phyloP scores from a whole-genome alignment of 78 protist genomes.

The Polysphondylium violaceum region DNA sequence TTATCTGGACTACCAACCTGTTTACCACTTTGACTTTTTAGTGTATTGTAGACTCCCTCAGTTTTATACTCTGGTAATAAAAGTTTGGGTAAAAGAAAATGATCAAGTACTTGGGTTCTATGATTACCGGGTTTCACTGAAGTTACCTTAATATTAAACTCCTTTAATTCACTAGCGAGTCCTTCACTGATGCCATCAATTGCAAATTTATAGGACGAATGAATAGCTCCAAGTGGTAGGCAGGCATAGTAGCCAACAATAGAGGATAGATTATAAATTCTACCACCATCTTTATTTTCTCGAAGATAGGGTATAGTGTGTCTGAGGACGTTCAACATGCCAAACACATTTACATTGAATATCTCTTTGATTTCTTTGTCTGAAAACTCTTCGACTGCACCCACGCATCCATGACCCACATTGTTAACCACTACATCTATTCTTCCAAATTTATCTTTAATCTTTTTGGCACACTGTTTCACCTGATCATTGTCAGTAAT shows the following conservation, averaged over 20 bases:
- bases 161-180: not conserved
- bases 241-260: not conserved
- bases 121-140: not conserved
- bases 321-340: slow-evolving; percentile 26
- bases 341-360: slow-evolving; percentile 56
- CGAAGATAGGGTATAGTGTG: slow-evolving; percentile 9
- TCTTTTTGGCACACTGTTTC: not conserved
- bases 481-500: not conserved
- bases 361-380: slow-evolving; percentile 12
- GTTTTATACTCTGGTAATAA: not conserved
- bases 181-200: slow-evolving; percentile 1
- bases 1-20: slow-evolving; percentile 1
- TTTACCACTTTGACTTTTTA: not conserved
- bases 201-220: slow-evolving; percentile 14
- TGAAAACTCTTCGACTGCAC: slow-evolving; percentile 16
- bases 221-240: not conserved
- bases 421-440: slow-evolving; percentile 16
- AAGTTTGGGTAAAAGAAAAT: not conserved
- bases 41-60: not conserved
- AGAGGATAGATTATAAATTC: slow-evolving; percentile 3
- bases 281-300: slow-evolving; percentile 5
- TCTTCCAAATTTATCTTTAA: slow-evolving; percentile 1
- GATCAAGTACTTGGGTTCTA: not conserved
- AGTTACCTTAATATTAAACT: not conserved
- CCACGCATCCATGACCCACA: not conserved